Base-by-base conservation (phyloP, 352 stramenopile species). In the Proteromonas lacertae region DNA sequence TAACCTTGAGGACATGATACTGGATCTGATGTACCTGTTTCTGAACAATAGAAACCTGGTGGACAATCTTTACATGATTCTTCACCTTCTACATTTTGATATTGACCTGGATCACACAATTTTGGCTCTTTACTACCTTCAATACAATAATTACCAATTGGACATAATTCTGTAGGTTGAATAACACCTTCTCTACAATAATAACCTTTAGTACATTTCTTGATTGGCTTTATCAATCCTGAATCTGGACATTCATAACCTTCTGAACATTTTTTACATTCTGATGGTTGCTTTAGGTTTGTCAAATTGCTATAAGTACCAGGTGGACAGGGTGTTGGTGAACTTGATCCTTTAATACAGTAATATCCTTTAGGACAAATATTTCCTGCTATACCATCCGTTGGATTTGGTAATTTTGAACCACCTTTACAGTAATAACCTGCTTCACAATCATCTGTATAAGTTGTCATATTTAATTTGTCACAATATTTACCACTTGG, bases 401-500 rank as follows among this genome's bases (percentile, higher is more conserved):
- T 25, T 25, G 44, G 47, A 5, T 32, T 79, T 3, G 70, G 66
- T 7, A 64, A 57, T 1, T 57, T 78, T 0, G 66, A 75, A 25
- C 73, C 69, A 1, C 60, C 38, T 1, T 45, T 65, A 36, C 75
- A 90, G 43, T 82, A 90, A 42, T 83, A 84, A 0, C 75, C 75
- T 9, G 64, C 55, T 17, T 74, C 62, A 35, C 75, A 90, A 1
- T 53, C 57, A 7, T 67, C 49, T 8, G 43, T 49, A 1, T 56
- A 61, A 13, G 59, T 62, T 6, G 59, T 52, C 17, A 53, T 57
- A 20, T 30, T 50, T 5, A 31, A 47, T 2, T 65, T 69, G 22
- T 57, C 49, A 36, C 73, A 87, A 45, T 75, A 90, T 35, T 60
- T 63, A 16, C 74, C 74, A 14, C 55, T 53, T 0, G 68, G 56